Percentiles rank a stretch among this genome's conserved stretches.
Evolutionary conservation across 345 rosid genomes (phyloP).

Genomic region (Pistacia atlantica): DNA sequence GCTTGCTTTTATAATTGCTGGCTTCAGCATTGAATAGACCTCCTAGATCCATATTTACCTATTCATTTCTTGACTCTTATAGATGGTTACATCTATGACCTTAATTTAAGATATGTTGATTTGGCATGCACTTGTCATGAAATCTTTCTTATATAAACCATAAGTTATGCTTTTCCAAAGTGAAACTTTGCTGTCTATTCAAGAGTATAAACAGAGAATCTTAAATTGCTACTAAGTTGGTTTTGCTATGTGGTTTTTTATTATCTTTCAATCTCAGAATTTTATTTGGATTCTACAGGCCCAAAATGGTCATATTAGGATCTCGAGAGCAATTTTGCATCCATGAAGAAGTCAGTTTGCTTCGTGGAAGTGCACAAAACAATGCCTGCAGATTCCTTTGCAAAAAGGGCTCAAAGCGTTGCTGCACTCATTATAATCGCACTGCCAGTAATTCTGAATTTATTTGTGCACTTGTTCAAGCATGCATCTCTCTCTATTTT

Average conservation of each 20-base stretch:
- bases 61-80: not conserved
- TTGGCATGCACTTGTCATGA: not conserved
- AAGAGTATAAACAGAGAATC: not conserved
- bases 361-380: constrained; percentile 84
- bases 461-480: not conserved
- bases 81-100: not conserved
- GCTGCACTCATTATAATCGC: constrained; percentile 57
- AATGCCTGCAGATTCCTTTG: constrained; percentile 76
- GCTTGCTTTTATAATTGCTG: constrained; percentile 11
- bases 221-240: not conserved
- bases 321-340: constrained; percentile 94
- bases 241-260: not conserved
- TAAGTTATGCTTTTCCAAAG: not conserved
- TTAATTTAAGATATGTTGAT: not conserved
- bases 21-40: not conserved
- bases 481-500: not conserved
- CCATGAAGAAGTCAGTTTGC: constrained; percentile 79
- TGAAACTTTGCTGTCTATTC: not conserved
- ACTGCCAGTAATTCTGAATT: constrained; percentile 41
- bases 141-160: not conserved
- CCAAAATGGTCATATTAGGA: constrained; percentile 89
- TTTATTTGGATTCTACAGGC: constrained; percentile 53
- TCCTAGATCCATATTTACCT: not conserved
- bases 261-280: not conserved
- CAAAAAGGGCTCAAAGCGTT: constrained; percentile 58